Percentiles rank a stretch among this genome's conserved stretches.
Conservation (phyloP, 2,329 filamentous ascomycete species). For the Aspergillus persii region DNA sequence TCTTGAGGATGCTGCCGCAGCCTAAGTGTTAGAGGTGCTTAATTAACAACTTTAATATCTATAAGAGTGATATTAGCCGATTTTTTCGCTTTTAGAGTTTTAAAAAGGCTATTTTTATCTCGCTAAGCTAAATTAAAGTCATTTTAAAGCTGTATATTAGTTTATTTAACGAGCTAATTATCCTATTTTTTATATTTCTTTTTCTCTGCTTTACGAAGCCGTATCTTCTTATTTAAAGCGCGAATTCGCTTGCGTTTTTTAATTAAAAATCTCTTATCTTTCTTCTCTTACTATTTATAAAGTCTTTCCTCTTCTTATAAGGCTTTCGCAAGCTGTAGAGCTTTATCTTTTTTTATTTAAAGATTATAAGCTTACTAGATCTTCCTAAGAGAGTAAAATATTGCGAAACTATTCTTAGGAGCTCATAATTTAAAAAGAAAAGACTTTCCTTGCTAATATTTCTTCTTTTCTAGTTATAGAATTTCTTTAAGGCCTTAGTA, state of each 20-base stretch:
- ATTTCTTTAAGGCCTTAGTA: neutral
- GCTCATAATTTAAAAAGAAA: neutral
- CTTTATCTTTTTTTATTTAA: neutral
- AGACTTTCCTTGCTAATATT: neutral
- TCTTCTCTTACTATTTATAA: too few species aligned
- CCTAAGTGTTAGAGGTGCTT: too few species aligned
- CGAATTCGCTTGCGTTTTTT: slow-evolving; percentile 13
- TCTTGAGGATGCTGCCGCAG: too few species aligned
- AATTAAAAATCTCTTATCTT: neutral
- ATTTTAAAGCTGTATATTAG: slow-evolving; percentile 5
- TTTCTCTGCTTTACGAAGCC: too few species aligned
- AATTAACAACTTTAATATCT: too few species aligned
- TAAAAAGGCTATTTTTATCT: too few species aligned
- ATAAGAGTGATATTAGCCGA: too few species aligned
- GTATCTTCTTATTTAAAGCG: slow-evolving; percentile 14
- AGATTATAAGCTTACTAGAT: neutral
- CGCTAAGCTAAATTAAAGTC: too few species aligned
- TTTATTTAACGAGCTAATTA: neutral
- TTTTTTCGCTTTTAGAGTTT: too few species aligned
- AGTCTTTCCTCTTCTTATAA: neutral
- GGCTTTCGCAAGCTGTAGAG: too few species aligned
- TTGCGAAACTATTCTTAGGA: neutral
- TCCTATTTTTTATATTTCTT: too few species aligned
- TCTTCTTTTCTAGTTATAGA: neutral
- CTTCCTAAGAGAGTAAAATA: neutral